Evolutionary conservation across 2,329 filamentous ascomycete species (phyloP), one percentile per base, ranked within the genome.

Genomic region (Pseudogymnoascus sp.): DNA sequence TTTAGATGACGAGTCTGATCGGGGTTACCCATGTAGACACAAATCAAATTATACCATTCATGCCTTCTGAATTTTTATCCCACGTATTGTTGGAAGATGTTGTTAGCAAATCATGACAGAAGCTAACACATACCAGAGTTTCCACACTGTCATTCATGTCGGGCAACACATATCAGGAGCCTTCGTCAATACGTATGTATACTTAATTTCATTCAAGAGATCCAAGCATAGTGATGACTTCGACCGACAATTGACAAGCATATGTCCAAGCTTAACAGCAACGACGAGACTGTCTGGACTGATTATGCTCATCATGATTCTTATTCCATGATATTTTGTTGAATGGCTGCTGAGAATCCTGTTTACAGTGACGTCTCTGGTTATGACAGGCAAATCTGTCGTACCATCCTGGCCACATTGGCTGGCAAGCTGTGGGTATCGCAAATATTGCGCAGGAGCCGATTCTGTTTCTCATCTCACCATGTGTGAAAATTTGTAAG

Each of bases 191-290:
- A 28, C 32, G 47, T 54, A 54, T 54, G 47, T 54, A 54, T 54
- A 54, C 47, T 54, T 28, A 14, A 54, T 54, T 54, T 54, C 28
- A 54, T 54, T 34, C 47, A 54, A 32, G 28, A 54, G 25, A 54
- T 54, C 65, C 63, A 62, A 70, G 70, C 70, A 74, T 75, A 70
- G 85, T 94, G 90, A 94, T 94, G 90, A 94, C 82, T 75, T 80
- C 76, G 84, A 91, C 87, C 83, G 82, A 79, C 75, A 77, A 87
- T 85, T 84, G 90, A 95, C 91, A 95, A 95, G 90, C 90, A 95
- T 95, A 95, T 95, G 90, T 95, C 91, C 82, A 87, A 95, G 91
- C 85, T 81, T 78, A 65, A 74, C 73, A 73, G 78, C 78, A 61
- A 76, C 77, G 80, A 82, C 77, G 80, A 82, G 67, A 78, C 72